Conservation (phyloP, 257 asterid species). For the Ajuga chamaepitys region DNA sequence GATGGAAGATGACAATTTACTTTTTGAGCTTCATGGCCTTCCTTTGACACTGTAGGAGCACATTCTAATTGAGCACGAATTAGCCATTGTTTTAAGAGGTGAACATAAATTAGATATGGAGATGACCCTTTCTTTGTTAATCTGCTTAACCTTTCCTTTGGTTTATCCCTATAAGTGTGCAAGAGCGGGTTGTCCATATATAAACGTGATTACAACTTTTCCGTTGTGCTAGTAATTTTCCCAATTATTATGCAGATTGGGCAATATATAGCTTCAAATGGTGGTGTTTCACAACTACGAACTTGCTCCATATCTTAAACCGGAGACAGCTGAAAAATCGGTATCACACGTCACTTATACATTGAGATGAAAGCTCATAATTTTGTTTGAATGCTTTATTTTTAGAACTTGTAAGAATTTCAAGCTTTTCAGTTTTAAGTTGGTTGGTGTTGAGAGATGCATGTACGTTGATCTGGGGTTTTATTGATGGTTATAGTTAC, state of each 20-base stretch:
- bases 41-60: too few species aligned
- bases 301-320: constrained; percentile 93
- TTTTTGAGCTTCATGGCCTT: too few species aligned
- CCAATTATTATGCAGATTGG: constrained; percentile 61
- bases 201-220: neutral
- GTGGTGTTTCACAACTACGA: constrained; percentile 95
- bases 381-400: constrained; percentile 1
- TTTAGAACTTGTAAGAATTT: neutral
- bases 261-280: constrained; percentile 81
- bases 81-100: too few species aligned
- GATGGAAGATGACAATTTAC: too few species aligned
- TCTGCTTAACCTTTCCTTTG: constrained; percentile 8
- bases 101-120: too few species aligned
- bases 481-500: neutral
- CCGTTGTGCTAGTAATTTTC: neutral
- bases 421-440: constrained; percentile 4
- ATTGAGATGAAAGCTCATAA: neutral
- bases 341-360: constrained; percentile 30
- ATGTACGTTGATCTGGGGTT: neutral
- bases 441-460: neutral
- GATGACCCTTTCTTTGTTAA: too few species aligned
- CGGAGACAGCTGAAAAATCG: constrained; percentile 46
- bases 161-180: constrained; percentile 1
- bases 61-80: too few species aligned
- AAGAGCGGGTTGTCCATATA: constrained; percentile 5